A percentile compares a stretch with the other conserved stretches of the same genome.
These are phyloP conservation scores for Solanum megistacrolobum DNA, from an alignment of 257 asterid genomes.

Conservation along the genomic window DNA sequence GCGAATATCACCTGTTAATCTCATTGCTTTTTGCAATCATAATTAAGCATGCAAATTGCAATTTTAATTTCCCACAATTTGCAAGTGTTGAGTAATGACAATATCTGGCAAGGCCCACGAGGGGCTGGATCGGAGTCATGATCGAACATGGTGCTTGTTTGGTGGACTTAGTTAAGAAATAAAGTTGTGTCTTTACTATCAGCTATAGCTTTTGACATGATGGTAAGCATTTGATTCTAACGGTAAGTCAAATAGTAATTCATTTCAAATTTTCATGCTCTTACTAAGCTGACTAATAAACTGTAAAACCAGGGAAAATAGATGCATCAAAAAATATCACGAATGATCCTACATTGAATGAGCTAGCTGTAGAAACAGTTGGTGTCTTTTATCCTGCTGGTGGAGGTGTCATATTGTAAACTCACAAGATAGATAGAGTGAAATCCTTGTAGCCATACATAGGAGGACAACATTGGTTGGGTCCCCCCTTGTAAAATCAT, in stretches of 20 bases:
- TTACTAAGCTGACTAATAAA: not conserved
- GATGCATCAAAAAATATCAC: not conserved
- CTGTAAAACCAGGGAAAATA: not conserved
- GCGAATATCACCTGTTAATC: not conserved
- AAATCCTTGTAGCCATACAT: not conserved
- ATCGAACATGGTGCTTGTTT: too few species aligned
- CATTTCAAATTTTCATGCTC: not conserved
- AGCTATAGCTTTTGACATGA: too few species aligned
- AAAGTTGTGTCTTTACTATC: too few species aligned
- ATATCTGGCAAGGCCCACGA: too few species aligned
- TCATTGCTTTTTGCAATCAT: not conserved
- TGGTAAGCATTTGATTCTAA: too few species aligned
- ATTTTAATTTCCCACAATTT: not conserved
- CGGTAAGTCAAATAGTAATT: not conserved
- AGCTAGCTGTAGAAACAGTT: not conserved
- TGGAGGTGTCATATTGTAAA: not conserved
- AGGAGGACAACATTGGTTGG: not conserved
- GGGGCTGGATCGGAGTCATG: too few species aligned
- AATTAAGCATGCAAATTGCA: not conserved
- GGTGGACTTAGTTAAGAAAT: too few species aligned
- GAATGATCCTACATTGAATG: not conserved
- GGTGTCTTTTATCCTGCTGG: not conserved
- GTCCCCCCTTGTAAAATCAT: not conserved
- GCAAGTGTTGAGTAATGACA: too few species aligned
- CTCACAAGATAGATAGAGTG: not conserved